Evolutionary conservation across 768 basidiomycete species (phyloP), one percentile per base, ranked within the genome.

Genomic region (Rhodotorula kratochvilovae): DNA sequence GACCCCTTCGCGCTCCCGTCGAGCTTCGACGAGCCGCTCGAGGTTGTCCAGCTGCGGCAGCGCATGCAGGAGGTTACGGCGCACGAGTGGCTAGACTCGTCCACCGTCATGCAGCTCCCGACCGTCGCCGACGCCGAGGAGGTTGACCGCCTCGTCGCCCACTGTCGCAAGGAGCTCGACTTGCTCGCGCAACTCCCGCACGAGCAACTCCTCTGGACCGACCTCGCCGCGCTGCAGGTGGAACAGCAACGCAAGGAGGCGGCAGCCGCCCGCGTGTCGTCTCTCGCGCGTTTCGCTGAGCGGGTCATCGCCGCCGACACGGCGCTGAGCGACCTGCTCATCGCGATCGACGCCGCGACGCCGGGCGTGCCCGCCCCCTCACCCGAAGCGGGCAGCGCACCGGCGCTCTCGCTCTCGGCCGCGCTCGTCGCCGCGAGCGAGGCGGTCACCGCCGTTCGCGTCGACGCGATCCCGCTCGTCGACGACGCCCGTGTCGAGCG

Each of bases 281-380:
- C 80, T 48, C 81, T 93, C n/a, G 85, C 84, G 17, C 80, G 82
- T n/a, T 81, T 92, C 59, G 80, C 83, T 11, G 80, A 83, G 31
- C 77, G 82, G 46, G 79, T 88, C 16, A 82, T 83, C 36, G 77
- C 79, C 29, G 91, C 90, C 74, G 91, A 94, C 78, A 81, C 83
- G n/a, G 86, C 87, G 31, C 82, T 92, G 55, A 93, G 91, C 76
- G 90, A 92, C 79, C 83, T 93, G 10, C 82, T 94, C 57, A 90
- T 92, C 76, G 90, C 92, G 76, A 84, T 92, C 64, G 91, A 94
- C 78, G 90, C 91, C 16, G 84, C 85, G 5, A 51, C 63, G 5
- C 71, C 76, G 8, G 88, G 87, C 10, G 78, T 82, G 36, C 83
- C 84, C 10, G 80, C 84, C 5, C 78, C 87, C 43, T 83, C 85